Evolutionary conservation across 2,329 filamentous ascomycete genomes (phyloP).

Genomic region (Pyrenophora teres): DNA sequence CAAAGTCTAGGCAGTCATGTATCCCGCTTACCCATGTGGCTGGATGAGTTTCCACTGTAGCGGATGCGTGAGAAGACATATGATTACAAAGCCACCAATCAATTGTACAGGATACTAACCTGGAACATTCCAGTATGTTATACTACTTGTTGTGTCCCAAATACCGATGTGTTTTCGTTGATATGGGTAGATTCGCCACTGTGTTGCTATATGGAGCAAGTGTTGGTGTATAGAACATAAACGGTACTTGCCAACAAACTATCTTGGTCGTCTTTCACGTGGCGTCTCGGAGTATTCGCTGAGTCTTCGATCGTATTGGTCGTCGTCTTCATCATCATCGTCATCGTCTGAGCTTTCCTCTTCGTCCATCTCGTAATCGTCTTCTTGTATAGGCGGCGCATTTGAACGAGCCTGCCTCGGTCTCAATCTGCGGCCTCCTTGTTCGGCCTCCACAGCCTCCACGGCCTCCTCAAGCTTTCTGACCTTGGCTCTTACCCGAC

Average conservation of each 20-base stretch:
- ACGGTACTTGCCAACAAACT: neutral
- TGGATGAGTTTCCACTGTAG: neutral
- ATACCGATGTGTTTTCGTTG: too few relatives aligned
- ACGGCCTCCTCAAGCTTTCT: slow-evolving; percentile 27
- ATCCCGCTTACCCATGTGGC: neutral
- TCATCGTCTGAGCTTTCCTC: slow-evolving; percentile 31
- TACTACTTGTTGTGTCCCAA: neutral
- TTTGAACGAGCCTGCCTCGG: neutral
- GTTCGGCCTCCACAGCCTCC: slow-evolving; percentile 22
- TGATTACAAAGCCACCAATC: neutral
- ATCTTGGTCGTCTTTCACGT: slow-evolving; percentile 7
- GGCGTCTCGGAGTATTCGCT: slow-evolving; percentile 24
- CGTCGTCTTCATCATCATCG: slow-evolving; percentile 13
- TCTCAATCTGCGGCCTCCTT: slow-evolving; percentile 20
- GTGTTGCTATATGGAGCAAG: neutral
- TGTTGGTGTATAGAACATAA: too few relatives aligned
- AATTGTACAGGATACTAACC: neutral
- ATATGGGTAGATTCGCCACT: neutral
- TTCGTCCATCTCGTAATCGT: slow-evolving; percentile 21
- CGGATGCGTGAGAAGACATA: neutral
- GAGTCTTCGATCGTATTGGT: slow-evolving; percentile 18
- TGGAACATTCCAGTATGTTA: neutral
- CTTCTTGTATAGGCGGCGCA: neutral
- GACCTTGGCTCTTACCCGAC: slow-evolving; percentile 48
- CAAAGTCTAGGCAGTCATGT: neutral